phyloP scores from a whole-genome alignment of 345 rosid genomes.

The Erucastrum elatum region DNA sequence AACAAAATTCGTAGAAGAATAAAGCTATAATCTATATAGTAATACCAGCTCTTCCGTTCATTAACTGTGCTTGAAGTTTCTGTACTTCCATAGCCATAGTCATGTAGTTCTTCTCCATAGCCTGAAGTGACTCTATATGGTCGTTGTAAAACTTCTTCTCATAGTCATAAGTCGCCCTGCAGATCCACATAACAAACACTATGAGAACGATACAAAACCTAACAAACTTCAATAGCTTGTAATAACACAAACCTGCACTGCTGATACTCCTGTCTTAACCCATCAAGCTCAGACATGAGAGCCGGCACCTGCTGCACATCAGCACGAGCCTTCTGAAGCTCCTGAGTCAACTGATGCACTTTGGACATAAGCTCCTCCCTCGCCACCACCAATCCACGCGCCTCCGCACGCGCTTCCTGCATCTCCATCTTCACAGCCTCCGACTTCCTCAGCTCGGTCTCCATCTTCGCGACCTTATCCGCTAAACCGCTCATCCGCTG shows the following conservation, averaged over 20 bases:
- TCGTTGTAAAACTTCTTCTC: conserved; percentile 87
- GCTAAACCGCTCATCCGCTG: conserved; percentile 64
- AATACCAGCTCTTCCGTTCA: conserved; percentile 62
- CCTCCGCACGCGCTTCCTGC: conserved; percentile 74
- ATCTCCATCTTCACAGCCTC: conserved; percentile 71
- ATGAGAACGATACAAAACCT: no score
- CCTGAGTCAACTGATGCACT: conserved; percentile 73
- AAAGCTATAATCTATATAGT: not conserved
- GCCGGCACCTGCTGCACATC: conserved; percentile 84
- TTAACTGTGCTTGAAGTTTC: conserved; percentile 81
- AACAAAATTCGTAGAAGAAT: not conserved
- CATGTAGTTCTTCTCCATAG: conserved; percentile 83
- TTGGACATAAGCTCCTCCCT: conserved; percentile 86
- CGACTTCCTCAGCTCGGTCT: conserved; percentile 64
- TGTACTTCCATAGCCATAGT: conserved; percentile 92
- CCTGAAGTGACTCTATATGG: conserved; percentile 91
- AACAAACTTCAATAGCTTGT: not conserved
- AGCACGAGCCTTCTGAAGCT: conserved; percentile 67
- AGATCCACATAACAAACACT: conserved; percentile 20
- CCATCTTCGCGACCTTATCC: conserved; percentile 82
- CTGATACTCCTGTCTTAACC: conserved; percentile 84
- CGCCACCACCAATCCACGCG: conserved; percentile 62
- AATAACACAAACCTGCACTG: conserved; percentile 57
- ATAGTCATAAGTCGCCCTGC: conserved; percentile 82
- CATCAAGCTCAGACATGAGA: conserved; percentile 77